Percentiles rank a stretch among this genome's conserved stretches.
Conservation (phyloP, 2,329 filamentous ascomycete species). For the Fusarium stilboides region DNA sequence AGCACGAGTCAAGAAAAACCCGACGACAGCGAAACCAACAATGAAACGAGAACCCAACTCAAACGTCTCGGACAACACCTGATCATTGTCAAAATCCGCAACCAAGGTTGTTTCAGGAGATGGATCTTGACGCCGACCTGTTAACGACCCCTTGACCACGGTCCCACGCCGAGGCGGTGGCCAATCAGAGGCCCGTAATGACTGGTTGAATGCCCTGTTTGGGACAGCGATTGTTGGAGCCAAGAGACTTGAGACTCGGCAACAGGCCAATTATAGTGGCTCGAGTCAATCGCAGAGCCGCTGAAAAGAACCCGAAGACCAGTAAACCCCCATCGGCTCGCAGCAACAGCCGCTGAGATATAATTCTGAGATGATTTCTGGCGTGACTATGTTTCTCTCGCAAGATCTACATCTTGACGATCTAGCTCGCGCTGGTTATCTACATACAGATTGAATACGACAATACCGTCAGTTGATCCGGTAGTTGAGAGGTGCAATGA, state of each 20-base stretch:
- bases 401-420: constrained; percentile 28
- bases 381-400: constrained; percentile 40
- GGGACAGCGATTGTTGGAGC: constrained; percentile 40
- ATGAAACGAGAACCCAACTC: constrained; percentile 46
- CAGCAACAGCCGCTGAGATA: constrained; percentile 32
- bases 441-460: too few relatives aligned
- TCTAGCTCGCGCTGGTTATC: too few relatives aligned
- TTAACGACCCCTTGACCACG: constrained; percentile 33
- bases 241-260: constrained; percentile 43
- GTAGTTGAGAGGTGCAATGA: constrained; percentile 36
- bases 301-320: constrained; percentile 27
- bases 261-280: constrained; percentile 34
- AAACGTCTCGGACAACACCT: constrained; percentile 48
- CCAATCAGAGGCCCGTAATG: constrained; percentile 44
- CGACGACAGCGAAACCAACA: constrained; percentile 34
- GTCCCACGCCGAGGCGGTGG: constrained; percentile 35
- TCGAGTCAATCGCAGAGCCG: constrained; percentile 40
- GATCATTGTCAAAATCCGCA: constrained; percentile 44
- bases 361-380: constrained; percentile 36
- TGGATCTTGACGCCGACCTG: constrained; percentile 44
- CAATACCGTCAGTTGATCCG: constrained; percentile 11
- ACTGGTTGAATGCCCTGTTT: constrained; percentile 47
- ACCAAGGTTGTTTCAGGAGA: constrained; percentile 50
- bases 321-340: constrained; percentile 13
- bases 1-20: constrained; percentile 31